Conservation (phyloP, 768 basidiomycete genomes). For the Mycena sanguinolenta region DNA sequence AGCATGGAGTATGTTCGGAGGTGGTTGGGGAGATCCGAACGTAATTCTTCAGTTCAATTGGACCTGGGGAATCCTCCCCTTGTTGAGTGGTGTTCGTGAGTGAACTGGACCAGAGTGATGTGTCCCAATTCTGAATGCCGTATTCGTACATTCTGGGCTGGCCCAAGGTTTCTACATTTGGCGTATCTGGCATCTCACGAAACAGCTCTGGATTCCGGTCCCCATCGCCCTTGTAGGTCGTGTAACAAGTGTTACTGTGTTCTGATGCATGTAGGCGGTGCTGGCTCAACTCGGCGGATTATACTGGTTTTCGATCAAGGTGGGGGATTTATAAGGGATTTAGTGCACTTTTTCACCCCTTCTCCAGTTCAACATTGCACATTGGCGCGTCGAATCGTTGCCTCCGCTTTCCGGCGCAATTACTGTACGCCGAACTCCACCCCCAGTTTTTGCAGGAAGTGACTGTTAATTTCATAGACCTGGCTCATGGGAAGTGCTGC, state of each 20-base stretch:
- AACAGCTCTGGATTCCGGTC: not conserved
- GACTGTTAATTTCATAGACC: not conserved
- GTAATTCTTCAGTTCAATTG: slow-evolving; percentile 29
- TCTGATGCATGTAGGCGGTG: not conserved
- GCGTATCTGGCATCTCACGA: slow-evolving; percentile 4
- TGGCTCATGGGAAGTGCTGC: not conserved
- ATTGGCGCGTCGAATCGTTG: not conserved
- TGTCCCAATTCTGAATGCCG: not conserved
- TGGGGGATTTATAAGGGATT: not conserved
- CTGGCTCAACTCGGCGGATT: slow-evolving; percentile 3
- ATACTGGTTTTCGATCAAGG: not conserved
- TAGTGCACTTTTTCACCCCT: not conserved
- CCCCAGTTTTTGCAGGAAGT: not conserved
- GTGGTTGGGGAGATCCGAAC: slow-evolving; percentile 33
- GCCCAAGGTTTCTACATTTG: slow-evolving; percentile 22
- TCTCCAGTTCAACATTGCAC: slow-evolving; percentile 4
- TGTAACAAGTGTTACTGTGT: not conserved
- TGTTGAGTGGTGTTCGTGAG: slow-evolving; percentile 31
- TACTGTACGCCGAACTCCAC: not conserved
- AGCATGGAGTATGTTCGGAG: slow-evolving; percentile 35
- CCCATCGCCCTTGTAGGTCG: not conserved
- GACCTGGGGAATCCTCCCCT: slow-evolving; percentile 23
- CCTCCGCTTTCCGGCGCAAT: not conserved
- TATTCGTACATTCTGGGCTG: not conserved
- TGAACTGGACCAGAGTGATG: not conserved